Base-by-base conservation (phyloP, 495 filamentous ascomycete genomes). In the Aspergillus baeticus region DNA sequence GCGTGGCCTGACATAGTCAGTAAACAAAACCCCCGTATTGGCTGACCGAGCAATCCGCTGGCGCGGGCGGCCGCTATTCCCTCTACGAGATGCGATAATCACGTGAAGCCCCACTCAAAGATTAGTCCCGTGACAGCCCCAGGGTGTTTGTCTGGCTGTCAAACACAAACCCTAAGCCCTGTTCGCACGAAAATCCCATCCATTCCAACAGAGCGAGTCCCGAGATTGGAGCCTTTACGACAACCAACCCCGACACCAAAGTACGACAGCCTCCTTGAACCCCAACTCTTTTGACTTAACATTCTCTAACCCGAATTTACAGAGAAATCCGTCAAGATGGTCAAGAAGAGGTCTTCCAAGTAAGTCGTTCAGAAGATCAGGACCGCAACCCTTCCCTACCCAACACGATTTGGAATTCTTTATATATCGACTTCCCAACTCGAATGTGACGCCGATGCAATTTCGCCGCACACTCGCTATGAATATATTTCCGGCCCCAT, bases 261-360 rank as follows among this genome's bases (percentile, higher is more conserved):
- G 72, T 77, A 77, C 74, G 60, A 62, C 57, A 68, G 59, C 57
- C 64, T 63, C 58, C 17, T 61, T 60, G 57, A 26, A 42, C 54
- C 48, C 51, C 46, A 38, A 55, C 26, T 49, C 35, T 41, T 57
- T 41, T 38, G 35, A 26, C 60, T 46, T 53, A 49, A 66, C 61
- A 63, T 50, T 62, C 62, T 67, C 69, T 70, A 56, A 70, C 67
- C 41, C 22, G 54, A 43, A 54, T 55, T 48, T 44, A 43, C 66
- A 77, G 74, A 75, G 60, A 70, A 82, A 81, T 82, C 80, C 81
- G 86, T 81, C 83, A 97, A 79, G 77, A 98, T 98, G 94, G 94
- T 98, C 81, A 98, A 98, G 87, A 98, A 98, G 87, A 89, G 93
- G 84, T 91, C 94, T 77, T 92, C 89, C 83, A 98, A 98, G 87